Base-by-base conservation (phyloP, 495 filamentous ascomycete species). In the Podospora comata region DNA sequence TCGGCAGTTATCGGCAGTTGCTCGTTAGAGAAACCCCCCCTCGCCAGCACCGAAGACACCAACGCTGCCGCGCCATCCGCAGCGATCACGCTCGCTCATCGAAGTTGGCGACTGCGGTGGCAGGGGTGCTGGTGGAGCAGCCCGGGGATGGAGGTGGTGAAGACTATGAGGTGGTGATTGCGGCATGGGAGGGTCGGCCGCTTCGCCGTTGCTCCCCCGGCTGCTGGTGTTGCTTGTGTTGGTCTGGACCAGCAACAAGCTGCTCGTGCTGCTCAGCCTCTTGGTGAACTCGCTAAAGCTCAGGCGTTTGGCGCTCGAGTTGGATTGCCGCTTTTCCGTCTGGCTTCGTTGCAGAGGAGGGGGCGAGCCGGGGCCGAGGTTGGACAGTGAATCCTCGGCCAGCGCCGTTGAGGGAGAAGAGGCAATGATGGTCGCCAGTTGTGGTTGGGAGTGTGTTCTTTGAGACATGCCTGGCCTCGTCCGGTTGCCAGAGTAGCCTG, bases 251-350 rank as follows among this genome's bases (percentile, higher is more conserved):
- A 86, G 76, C 6, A 87, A 76, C 59, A 87, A 60, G 68, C 79
- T 84, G 67, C 80, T 84, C 7, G 85, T 85, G 57, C 79, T 82
- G 67, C 82, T 83, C 55, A 87, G 71, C 34, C 84, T 74, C 65
- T 83, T 83, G 20, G 85, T 81, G 67, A 86, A 86, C 32, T 87
- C 85, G 68, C 77, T 80, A 67, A 86, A 86, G 70, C 80, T 83
- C 3, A 86, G 77, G 54, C 82, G 73, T 71, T 85, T 87, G 32
- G 66, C 66, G 70, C 74, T 76, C 32, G 76, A 84, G 16, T 77
- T 78, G 23, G 83, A 85, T 13, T 79, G 77, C 20, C 83, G 80
- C 66, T 83, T 82, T 65, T 82, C 80, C 15, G 62, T 65, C 16
- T 62, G 58, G 65, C 69, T 68, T 55, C 71, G 73, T 7, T 73